A percentile compares a stretch with the other conserved stretches of the same genome.
These are phyloP conservation scores for Paramecium biaurelia DNA, from an alignment of 73 alveolate species.

Conservation along the genomic window DNA sequence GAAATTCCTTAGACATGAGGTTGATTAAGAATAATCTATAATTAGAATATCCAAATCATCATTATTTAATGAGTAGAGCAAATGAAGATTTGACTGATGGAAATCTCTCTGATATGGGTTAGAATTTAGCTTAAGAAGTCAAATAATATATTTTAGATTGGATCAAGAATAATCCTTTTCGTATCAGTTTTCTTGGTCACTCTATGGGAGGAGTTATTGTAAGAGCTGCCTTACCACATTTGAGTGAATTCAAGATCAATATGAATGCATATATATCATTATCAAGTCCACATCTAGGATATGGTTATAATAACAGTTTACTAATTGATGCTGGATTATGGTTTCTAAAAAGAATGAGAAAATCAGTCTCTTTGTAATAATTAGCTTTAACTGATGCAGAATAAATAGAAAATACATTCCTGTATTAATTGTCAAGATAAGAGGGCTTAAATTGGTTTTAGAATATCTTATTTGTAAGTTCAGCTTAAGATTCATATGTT, in stretches of 20 bases:
- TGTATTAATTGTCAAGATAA: slow-evolving; percentile 80
- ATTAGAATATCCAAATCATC: slow-evolving; percentile 95
- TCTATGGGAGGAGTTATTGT: slow-evolving; percentile 96
- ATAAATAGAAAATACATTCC: slow-evolving; percentile 83
- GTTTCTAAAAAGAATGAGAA: slow-evolving; percentile 98
- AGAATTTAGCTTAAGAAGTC: slow-evolving; percentile 96
- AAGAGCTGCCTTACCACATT: slow-evolving; percentile 90
- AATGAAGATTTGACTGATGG: slow-evolving; percentile 98
- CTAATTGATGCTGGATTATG: slow-evolving; percentile 91
- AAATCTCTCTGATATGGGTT: slow-evolving; percentile 98
- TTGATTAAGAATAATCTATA: slow-evolving; percentile 95
- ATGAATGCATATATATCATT: slow-evolving; percentile 93
- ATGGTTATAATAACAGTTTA: slow-evolving; percentile 74
- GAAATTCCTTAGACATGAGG: slow-evolving; percentile 98
- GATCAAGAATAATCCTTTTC: slow-evolving; percentile 72
- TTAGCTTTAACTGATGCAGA: slow-evolving; percentile 91
- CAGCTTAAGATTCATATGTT: slow-evolving; percentile 95
- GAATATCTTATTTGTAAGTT: slow-evolving; percentile 82
- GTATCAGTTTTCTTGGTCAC: slow-evolving; percentile 92
- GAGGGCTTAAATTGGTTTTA: slow-evolving; percentile 92
- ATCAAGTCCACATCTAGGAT: slow-evolving; percentile 99
- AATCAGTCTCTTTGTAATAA: slow-evolving; percentile 90
- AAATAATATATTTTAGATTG: slow-evolving; percentile 76
- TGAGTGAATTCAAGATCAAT: slow-evolving; percentile 89
- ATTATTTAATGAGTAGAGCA: slow-evolving; percentile 86